Conservation (phyloP, 2,329 filamentous ascomycete species). For the Cladosporium sp. region DNA sequence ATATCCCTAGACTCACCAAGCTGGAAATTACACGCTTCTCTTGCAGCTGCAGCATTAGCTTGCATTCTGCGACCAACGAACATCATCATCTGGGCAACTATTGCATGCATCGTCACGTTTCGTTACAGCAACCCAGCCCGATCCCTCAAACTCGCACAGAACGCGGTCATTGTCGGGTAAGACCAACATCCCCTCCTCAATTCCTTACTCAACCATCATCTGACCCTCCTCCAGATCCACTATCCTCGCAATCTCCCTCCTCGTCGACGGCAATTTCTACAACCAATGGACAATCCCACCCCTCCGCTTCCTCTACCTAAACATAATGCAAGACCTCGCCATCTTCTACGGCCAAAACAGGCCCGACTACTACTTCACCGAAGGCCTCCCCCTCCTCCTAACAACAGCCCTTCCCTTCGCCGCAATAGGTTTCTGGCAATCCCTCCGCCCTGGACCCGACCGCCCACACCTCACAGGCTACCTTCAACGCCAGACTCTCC, state of each 20-base stretch:
- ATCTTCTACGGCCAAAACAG: constrained; percentile 90
- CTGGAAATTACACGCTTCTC: constrained; percentile 31
- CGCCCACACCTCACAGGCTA: constrained; percentile 22
- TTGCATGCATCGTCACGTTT: constrained; percentile 54
- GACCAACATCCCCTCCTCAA: neutral
- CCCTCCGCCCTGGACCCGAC: constrained; percentile 24
- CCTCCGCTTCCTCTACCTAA: constrained; percentile 83
- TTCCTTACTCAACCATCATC: neutral
- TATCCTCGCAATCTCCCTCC: constrained; percentile 58
- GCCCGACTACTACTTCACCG: constrained; percentile 87
- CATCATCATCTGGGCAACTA: constrained; percentile 71
- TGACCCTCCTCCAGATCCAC: constrained; percentile 18
- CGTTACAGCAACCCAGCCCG: constrained; percentile 32
- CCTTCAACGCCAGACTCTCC: constrained; percentile 23
- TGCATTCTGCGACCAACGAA: constrained; percentile 89
- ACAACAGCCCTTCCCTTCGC: constrained; percentile 79
- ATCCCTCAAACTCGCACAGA: neutral
- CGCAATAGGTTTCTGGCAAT: constrained; percentile 56
- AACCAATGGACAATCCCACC: constrained; percentile 83
- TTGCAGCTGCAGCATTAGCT: constrained; percentile 73
- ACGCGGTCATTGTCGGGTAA: constrained; percentile 4
- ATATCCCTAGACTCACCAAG: neutral
- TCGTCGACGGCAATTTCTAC: constrained; percentile 75
- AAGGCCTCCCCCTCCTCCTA: constrained; percentile 81
- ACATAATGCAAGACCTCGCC: constrained; percentile 79